Base-by-base conservation (phyloP, 2,329 filamentous ascomycete species). In the Claviceps paspali region DNA sequence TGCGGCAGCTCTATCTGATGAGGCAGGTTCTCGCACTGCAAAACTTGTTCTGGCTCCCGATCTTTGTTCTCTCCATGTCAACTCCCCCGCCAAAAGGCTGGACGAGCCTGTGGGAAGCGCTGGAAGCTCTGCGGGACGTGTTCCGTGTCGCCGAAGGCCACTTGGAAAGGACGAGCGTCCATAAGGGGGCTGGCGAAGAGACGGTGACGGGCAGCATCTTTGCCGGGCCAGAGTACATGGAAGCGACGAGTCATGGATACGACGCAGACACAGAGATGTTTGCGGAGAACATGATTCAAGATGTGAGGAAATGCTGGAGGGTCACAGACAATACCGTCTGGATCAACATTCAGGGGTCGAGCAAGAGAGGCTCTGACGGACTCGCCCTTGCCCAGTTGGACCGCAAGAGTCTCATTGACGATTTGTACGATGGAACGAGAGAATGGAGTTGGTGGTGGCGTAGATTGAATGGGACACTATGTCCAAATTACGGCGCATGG, bases 251-350 rank as follows among this genome's bases (percentile, higher is more conserved):
- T 21, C 6, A 9, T 29, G 6, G 9, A 18, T 9, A 28, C 36
- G 34, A 37, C 42, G 23, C 54, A 3, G 51, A 63, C 19, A 48
- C 63, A 7, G 47, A 52, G 22, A 55, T 43, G 29, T 70, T 71
- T 38, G 51, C 53, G 6, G 53, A 56, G 12, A 58, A 59, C 34
- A 64, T 72, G 27, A 38, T 58, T 5, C 53, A 57, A 7, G 67
- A 72, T 29, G 58, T 70, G 9, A 50, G 51, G 4, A 57, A 55
- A 31, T 64, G 61, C 29, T 72, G 68, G 68, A 40, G 56, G 6
- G 47, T 53, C 1, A 49, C 50, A 3, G 49, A 45, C 3, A 45
- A 49, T 2, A 50, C 41, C 3, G 55, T 67, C 9, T 51, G 40
- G 3, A 57, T 67, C 14, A 57, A 52, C 0, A 55, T 66, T 18